Base-by-base conservation (phyloP, 2,329 filamentous ascomycete genomes). In the Diaporthe batatas region DNA sequence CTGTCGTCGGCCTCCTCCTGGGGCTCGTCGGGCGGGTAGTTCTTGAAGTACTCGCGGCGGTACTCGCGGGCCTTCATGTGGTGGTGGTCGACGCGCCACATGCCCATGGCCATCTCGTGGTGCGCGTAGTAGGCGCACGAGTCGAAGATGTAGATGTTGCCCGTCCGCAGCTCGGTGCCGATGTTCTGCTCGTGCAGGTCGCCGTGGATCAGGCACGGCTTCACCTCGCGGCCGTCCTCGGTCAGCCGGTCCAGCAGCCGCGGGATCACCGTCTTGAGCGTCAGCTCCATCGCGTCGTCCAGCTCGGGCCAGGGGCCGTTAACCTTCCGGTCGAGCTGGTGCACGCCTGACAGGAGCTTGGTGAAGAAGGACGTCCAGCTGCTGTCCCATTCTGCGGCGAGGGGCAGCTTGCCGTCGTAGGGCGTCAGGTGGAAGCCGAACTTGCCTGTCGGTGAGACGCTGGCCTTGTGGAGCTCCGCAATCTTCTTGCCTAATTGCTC, bases 181-280 rank as follows among this genome's bases (percentile, higher is more conserved):
- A 78, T 77, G 73, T 86, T 86, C 6, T 78, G 80, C 70, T 85
- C 81, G 83, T 82, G 85, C 6, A 84, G 77, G 76, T 85, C 82
- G 1, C 82, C 83, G 73, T 84, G 83, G 32, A 83, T 80, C 57
- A 84, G 76, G 36, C 76, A 75, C 1, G 81, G 80, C 59, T 77
- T 78, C 14, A 82, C 76, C 6, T 69, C 18, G 68, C 79, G 75
- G 18, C 82, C 68, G 1, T 76, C 75, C 16, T 77, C 78, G 10
- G 81, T 72, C 6, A 80, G 72, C 3, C 76, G 72, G 2, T 81
- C 80, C 34, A 84, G 79, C 16, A 83, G 77, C 12, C 77, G 75
- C 12, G 75, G 71, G 6, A 77, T 71, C 16, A 80, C 74, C 42
- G 59, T 68, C 62, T 76, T 58, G 12, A 75, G 75, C 1, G 78